Conservation (phyloP, 2,329 filamentous ascomycete genomes). For the Ceratocystis cacaofunesta region DNA sequence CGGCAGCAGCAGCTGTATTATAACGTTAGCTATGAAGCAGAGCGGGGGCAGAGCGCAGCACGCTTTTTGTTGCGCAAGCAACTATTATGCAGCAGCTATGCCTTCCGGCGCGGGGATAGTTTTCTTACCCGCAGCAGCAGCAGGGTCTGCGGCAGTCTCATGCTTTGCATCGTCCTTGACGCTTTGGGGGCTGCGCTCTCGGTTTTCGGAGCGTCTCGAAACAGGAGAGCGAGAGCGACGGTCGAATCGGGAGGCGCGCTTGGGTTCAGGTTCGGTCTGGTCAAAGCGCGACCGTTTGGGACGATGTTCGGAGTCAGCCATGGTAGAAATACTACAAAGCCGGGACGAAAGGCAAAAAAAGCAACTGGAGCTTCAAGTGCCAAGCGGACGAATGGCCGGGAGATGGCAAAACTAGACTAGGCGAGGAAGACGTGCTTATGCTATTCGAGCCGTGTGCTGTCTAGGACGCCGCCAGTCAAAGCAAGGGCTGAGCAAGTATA, state of each 20-base stretch:
- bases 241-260: constrained; percentile 69
- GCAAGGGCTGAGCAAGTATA: neutral
- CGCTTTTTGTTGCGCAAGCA: no score
- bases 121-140: constrained; percentile 57
- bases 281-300: constrained; percentile 87
- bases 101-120: neutral
- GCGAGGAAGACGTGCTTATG: neutral
- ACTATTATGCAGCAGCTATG: no score
- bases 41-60: neutral
- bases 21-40: neutral
- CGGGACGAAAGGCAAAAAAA: neutral
- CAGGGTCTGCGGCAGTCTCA: constrained; percentile 41
- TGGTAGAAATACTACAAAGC: constrained; percentile 17
- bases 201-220: constrained; percentile 47
- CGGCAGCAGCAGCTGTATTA: constrained; percentile 63
- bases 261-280: constrained; percentile 70
- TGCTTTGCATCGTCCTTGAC: constrained; percentile 10
- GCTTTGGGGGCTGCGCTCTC: constrained; percentile 59
- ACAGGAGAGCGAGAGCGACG: constrained; percentile 77
- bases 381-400: neutral
- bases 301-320: constrained; percentile 66
- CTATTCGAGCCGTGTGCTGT: no score
- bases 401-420: no score
- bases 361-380: neutral
- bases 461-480: no score